These are phyloP conservation scores for Eucalyptus pauciflora DNA, from an alignment of 345 rosid species.

Conservation along the genomic window DNA sequence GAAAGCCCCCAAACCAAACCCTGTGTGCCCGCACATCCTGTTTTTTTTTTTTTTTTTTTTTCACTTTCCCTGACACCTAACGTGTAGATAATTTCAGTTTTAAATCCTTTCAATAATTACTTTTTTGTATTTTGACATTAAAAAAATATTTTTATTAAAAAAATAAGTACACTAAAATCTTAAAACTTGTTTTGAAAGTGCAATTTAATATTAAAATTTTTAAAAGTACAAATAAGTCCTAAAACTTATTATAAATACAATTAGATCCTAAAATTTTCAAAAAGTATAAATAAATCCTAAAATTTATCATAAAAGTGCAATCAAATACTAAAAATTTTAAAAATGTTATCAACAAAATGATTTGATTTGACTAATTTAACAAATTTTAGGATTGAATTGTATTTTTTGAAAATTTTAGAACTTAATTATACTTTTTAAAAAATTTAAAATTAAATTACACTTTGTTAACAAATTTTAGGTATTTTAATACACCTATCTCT, in stretches of 20 bases:
- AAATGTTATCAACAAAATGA: too few species aligned
- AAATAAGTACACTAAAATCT: too few species aligned
- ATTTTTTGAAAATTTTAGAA: rapidly evolving
- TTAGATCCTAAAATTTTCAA: rapidly evolving
- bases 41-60: too few species aligned
- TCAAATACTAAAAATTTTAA: rapidly evolving
- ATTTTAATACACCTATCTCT: too few species aligned
- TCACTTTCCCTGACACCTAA: neutral
- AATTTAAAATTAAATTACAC: rapidly evolving
- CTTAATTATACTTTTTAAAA: too few species aligned
- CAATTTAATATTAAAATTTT: too few species aligned
- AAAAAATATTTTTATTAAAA: too few species aligned
- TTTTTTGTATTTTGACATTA: neutral
- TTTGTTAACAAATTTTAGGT: too few species aligned
- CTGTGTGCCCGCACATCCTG: neutral
- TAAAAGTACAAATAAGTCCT: too few species aligned
- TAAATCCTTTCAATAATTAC: neutral
- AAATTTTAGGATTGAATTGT: rapidly evolving
- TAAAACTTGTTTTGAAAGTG: too few species aligned
- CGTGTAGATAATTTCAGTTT: neutral
- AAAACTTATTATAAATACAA: too few species aligned
- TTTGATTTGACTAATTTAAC: rapidly evolving
- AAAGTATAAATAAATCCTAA: rapidly evolving
- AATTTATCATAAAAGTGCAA: rapidly evolving
- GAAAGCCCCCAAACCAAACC: neutral